Conservation (phyloP, 1,284 basidiomycete genomes). For the Microbotryum lychnidis-dioicae region DNA sequence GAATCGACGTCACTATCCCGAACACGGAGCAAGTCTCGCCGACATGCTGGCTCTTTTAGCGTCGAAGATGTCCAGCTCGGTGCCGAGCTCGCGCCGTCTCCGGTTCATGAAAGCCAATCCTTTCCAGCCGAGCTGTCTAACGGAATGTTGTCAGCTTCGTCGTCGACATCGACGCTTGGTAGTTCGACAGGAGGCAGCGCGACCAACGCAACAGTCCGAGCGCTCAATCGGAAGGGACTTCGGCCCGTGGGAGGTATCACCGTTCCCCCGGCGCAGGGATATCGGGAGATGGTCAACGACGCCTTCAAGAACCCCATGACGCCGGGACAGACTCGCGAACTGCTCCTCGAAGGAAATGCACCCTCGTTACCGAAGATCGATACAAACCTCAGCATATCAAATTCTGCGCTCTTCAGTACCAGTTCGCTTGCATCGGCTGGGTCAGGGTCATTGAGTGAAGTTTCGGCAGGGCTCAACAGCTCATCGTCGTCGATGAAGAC, state of each 20-base stretch:
- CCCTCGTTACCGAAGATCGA: no score
- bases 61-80: conserved; percentile 83
- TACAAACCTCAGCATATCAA: no score
- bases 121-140: conserved; percentile 8
- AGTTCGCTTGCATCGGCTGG: no score
- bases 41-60: conserved; percentile 88
- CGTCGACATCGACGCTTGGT: not conserved
- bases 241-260: conserved; percentile 2
- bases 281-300: conserved; percentile 25
- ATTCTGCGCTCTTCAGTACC: no score
- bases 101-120: conserved; percentile 14
- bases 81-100: conserved; percentile 56
- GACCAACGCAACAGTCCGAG: not conserved
- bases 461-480: no score
- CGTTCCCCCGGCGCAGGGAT: conserved; percentile 13
- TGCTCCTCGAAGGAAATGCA: not conserved
- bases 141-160: not conserved
- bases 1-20: conserved; percentile 23
- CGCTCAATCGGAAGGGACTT: conserved; percentile 1
- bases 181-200: not conserved
- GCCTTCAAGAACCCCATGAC: conserved; percentile 31
- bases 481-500: no score
- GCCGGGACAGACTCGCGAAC: conserved; percentile 12
- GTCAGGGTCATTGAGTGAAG: no score
- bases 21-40: conserved; percentile 49